phyloP scores from a whole-genome alignment of 2,329 filamentous ascomycete genomes.

The Fusarium torulosum region DNA sequence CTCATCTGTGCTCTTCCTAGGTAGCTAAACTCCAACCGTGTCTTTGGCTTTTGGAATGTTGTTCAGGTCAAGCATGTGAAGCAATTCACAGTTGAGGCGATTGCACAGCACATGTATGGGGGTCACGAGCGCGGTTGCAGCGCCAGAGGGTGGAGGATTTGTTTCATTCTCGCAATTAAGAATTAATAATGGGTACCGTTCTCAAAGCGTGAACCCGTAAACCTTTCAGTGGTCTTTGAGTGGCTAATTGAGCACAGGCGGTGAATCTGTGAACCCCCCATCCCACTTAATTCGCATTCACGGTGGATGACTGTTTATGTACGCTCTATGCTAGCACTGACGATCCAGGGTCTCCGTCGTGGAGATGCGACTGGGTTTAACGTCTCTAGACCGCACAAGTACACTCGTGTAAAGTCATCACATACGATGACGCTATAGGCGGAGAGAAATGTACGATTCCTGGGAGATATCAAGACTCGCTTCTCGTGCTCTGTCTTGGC shows the following conservation, averaged over 20 bases:
- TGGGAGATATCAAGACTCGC: slow-evolving; percentile 17
- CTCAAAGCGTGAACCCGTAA: slow-evolving; percentile 12
- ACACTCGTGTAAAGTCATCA: slow-evolving; percentile 10
- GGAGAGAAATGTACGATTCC: slow-evolving; percentile 16
- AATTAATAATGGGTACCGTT: slow-evolving; percentile 20
- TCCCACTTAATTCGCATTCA: slow-evolving; percentile 30
- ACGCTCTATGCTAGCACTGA: slow-evolving; percentile 15
- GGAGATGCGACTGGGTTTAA: slow-evolving; percentile 14
- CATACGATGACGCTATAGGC: slow-evolving; percentile 29
- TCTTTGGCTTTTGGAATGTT: slow-evolving; percentile 28
- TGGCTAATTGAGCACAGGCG: slow-evolving; percentile 19
- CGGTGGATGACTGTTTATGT: slow-evolving; percentile 10
- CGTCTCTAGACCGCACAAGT: slow-evolving; percentile 7
- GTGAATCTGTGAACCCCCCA: slow-evolving; percentile 37
- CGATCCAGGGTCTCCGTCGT: slow-evolving; percentile 39
- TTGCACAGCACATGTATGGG: neutral
- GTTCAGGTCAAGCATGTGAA: slow-evolving; percentile 12
- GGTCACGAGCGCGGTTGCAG: slow-evolving; percentile 21
- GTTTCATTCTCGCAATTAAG: slow-evolving; percentile 18
- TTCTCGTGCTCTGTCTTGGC: slow-evolving; percentile 25
- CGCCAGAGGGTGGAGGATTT: slow-evolving; percentile 15
- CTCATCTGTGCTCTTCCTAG: slow-evolving; percentile 17
- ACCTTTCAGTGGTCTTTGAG: slow-evolving; percentile 6
- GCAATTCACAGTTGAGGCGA: slow-evolving; percentile 17
- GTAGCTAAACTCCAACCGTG: neutral